These are phyloP conservation scores for Tuber brumale DNA, from an alignment of 495 filamentous ascomycete species.

Conservation along the genomic window DNA sequence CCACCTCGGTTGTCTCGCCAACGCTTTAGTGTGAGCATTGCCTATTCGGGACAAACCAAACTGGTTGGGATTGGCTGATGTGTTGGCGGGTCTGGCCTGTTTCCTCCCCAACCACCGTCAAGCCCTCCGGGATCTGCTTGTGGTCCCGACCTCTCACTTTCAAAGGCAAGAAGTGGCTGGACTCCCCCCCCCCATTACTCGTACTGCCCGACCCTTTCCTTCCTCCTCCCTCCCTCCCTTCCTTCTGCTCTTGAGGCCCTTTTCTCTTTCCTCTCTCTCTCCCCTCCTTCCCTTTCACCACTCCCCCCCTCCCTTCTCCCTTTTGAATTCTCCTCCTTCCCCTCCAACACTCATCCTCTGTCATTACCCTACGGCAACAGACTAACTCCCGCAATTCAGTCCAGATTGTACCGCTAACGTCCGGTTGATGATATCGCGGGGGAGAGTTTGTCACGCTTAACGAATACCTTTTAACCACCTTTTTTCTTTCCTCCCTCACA, in stretches of 20 bases:
- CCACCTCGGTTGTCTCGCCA: conserved; percentile 35
- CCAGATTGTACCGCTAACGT: not conserved
- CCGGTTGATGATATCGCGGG: not conserved
- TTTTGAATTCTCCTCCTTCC: conserved; percentile 12
- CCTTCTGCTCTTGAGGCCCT: not conserved
- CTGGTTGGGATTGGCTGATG: conserved; percentile 27
- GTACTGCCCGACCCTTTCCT: conserved; percentile 10
- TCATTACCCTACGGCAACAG: not conserved
- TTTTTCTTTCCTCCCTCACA: conserved; percentile 20
- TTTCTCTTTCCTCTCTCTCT: not conserved
- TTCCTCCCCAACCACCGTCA: conserved; percentile 24
- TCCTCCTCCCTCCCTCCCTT: conserved; percentile 4
- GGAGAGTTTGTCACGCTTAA: not conserved
- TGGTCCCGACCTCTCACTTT: conserved; percentile 28
- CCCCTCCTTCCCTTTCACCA: not conserved
- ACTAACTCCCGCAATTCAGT: not conserved
- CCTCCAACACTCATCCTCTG: not conserved
- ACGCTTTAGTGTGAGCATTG: conserved; percentile 27
- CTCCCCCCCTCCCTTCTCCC: conserved; percentile 20
- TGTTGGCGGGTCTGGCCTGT: conserved; percentile 16
- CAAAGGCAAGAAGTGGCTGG: conserved; percentile 24
- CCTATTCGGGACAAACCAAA: conserved; percentile 18
- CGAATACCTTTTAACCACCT: conserved; percentile 7
- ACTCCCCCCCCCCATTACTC: conserved; percentile 14
- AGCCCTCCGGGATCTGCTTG: not conserved